Conservation (phyloP, 768 basidiomycete genomes). For the Boletus rubescentipes region DNA sequence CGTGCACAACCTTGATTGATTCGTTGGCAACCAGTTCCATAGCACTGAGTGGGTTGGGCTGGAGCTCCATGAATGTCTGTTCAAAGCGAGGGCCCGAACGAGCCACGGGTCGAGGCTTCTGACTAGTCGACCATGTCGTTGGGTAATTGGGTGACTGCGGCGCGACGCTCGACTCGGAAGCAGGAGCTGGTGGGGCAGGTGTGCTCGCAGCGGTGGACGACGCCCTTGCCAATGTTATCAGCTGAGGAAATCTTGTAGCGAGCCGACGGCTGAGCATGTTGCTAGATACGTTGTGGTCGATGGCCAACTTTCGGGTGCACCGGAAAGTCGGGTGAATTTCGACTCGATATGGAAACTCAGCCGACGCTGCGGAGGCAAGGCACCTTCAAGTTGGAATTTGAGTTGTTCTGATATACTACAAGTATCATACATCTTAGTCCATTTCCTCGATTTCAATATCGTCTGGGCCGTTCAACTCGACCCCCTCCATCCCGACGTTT, state of each 20-base stretch:
- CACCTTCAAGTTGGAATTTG: not conserved
- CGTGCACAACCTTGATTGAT: conserved; percentile 78
- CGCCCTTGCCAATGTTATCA: conserved; percentile 19
- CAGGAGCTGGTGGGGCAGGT: conserved; percentile 8
- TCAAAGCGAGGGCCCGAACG: conserved; percentile 82
- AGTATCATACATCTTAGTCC: conserved; percentile 5
- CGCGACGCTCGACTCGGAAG: conserved; percentile 34
- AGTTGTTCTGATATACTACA: not conserved
- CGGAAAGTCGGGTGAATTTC: not conserved
- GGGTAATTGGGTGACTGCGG: conserved; percentile 84
- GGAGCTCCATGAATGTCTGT: conserved; percentile 83
- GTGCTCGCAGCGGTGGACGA: conserved; percentile 23
- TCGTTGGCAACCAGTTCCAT: conserved; percentile 88
- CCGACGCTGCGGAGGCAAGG: too few relatives aligned
- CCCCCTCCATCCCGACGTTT: conserved; percentile 39
- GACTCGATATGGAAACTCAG: conserved; percentile 16
- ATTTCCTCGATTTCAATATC: conserved; percentile 28
- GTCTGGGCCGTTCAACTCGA: conserved; percentile 66
- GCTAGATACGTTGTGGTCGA: conserved; percentile 6
- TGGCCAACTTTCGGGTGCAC: not conserved
- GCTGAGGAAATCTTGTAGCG: conserved; percentile 14
- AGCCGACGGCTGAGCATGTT: conserved; percentile 32
- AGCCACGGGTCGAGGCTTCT: conserved; percentile 63
- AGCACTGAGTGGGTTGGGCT: conserved; percentile 87
- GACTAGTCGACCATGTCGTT: conserved; percentile 82